Conservation (phyloP, 1,284 basidiomycete species). For the Baeospora myosura region DNA sequence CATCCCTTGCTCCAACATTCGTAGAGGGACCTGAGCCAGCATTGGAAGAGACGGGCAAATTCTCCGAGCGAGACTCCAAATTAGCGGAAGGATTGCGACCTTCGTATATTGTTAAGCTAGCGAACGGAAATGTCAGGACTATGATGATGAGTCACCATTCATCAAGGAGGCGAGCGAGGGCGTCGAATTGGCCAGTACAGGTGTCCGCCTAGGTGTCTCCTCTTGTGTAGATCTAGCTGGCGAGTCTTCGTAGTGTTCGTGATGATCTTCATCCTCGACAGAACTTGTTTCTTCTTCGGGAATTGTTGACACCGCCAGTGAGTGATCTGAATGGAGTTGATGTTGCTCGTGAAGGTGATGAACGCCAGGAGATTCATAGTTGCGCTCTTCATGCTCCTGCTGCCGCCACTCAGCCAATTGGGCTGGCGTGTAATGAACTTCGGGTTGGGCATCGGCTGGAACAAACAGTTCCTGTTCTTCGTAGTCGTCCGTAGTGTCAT, state of each 20-base stretch:
- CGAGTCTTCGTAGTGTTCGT: background rate
- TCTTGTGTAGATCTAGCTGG: slow-evolving; percentile 11
- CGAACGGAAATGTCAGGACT: slow-evolving; percentile 22
- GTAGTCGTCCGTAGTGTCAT: slow-evolving; percentile 32
- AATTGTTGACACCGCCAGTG: slow-evolving; percentile 12
- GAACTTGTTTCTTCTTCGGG: slow-evolving; percentile 17
- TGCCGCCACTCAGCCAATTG: slow-evolving; percentile 28
- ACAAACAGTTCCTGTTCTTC: slow-evolving; percentile 64
- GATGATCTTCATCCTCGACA: no score
- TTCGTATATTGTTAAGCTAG: slow-evolving; percentile 23
- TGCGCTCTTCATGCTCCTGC: slow-evolving; percentile 36
- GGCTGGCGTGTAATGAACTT: slow-evolving; percentile 26
- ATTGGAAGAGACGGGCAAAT: no score
- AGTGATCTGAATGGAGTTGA: no score
- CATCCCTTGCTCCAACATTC: no score
- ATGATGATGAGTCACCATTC: slow-evolving; percentile 39
- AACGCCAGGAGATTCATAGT: slow-evolving; percentile 23
- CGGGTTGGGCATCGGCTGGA: slow-evolving; percentile 50
- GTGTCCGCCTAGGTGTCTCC: slow-evolving; percentile 15
- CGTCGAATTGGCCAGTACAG: slow-evolving; percentile 18
- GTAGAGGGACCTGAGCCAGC: no score
- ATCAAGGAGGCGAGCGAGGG: slow-evolving; percentile 21
- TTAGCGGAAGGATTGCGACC: slow-evolving; percentile 24
- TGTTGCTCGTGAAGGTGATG: slow-evolving; percentile 15
- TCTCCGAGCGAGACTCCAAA: no score